Evolutionary conservation across 1,284 basidiomycete species (phyloP), one percentile per base, ranked within the genome.

Genomic region (Ganoderma boninense): DNA sequence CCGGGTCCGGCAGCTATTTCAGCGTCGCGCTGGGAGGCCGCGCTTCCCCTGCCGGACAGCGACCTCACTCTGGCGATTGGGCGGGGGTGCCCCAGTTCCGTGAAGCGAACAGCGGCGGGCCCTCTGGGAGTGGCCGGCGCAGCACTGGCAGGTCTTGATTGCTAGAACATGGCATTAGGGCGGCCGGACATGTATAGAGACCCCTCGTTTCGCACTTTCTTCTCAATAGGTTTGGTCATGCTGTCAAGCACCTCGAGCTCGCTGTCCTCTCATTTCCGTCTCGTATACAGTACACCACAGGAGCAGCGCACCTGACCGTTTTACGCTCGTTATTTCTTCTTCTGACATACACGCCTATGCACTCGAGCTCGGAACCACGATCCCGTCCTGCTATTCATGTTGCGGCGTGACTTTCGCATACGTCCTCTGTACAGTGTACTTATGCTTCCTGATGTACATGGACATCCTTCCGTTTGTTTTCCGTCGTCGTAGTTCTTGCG

Each of bases 401-500:
- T 57, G 54, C 32, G 16, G 29, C 16, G 23, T 29, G 23, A 11
- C 49, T 54, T n/a, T 23, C n/a, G 4, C 23, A 54, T 54, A 54
- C 4, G 49, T 23, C 49, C 49, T 23, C n/a, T 23, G 23, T 26
- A 54, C 13, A 23, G 23, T 54, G 14, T 11, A 26, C 23, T 14
- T 11, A 26, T 8, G 54, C 54, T 18, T 57, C 54, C 18, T 57
- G 54, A 57, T 40, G 38, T 40, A 40, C 18, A 20, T 57, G 8
- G 32, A 35, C 54, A 7, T 10, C 29, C 62, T 62, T 62, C 62
- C 62, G 62, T 16, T 29, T 44, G 11, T 20, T 16, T 46, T 62
- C 62, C 62, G 62, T 20, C 23, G 16, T 42, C 42, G 29, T 62
- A 44, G 42, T 62, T 62, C 62, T 62, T 44, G 62, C 62, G 62